A percentile compares a stretch with the other conserved stretches of the same genome.
phyloP scores from a whole-genome alignment of 331 rosid genomes.

The Telfairia occidentalis region DNA sequence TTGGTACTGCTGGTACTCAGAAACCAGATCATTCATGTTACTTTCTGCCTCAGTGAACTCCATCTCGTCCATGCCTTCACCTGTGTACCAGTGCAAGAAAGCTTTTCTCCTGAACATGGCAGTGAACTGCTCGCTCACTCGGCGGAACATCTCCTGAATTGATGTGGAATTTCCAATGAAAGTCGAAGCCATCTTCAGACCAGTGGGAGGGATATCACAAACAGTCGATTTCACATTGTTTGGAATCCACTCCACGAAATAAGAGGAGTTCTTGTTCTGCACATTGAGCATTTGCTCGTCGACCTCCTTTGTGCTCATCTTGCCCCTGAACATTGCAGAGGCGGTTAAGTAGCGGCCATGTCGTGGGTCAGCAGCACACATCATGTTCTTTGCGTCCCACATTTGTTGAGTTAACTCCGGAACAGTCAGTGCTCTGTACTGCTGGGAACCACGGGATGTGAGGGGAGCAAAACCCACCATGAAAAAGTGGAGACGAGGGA shows the following conservation, averaged over 20 bases:
- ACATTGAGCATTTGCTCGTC: constrained; percentile 64
- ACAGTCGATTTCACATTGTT: constrained; percentile 61
- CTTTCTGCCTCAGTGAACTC: constrained; percentile 74
- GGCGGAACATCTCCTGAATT: constrained; percentile 58
- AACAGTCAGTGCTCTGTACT: constrained; percentile 48
- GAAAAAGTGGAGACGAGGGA: constrained; percentile 67
- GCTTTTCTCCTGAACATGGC: constrained; percentile 74
- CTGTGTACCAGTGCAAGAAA: constrained; percentile 69
- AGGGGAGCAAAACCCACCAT: constrained; percentile 71
- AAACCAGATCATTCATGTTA: constrained; percentile 59
- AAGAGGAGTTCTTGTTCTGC: constrained; percentile 63
- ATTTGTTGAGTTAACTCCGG: constrained; percentile 68
- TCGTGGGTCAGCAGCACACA: constrained; percentile 68
- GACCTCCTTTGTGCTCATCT: constrained; percentile 66
- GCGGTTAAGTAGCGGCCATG: constrained; percentile 62
- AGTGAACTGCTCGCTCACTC: constrained; percentile 62
- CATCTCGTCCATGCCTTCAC: constrained; percentile 77
- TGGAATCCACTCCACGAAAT: constrained; percentile 70
- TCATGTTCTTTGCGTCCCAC: constrained; percentile 79
- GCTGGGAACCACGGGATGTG: constrained; percentile 53
- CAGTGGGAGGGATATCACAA: constrained; percentile 61
- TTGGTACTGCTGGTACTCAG: constrained; percentile 64
- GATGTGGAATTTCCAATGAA: constrained; percentile 65
- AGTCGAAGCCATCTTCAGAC: constrained; percentile 54
- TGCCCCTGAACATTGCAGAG: constrained; percentile 56